These are phyloP conservation scores for Euphorbia celastroides DNA, from an alignment of 441 rosid genomes.

Conservation along the genomic window DNA sequence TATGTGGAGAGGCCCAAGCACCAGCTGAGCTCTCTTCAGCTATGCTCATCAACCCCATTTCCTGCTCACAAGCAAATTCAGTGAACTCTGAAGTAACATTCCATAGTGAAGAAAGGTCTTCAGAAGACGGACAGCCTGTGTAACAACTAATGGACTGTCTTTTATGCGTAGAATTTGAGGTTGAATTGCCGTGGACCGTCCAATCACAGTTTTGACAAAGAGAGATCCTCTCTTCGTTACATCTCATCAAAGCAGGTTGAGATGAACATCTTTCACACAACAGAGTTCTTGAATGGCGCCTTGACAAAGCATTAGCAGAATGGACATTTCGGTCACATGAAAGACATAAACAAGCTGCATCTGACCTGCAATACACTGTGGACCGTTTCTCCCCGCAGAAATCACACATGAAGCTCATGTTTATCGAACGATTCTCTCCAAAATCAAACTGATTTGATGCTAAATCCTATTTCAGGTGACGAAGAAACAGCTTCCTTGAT, in stretches of 20 bases:
- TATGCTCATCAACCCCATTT: slow-evolving; percentile 78
- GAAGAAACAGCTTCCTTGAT: slow-evolving; percentile 11
- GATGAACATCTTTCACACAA: slow-evolving; percentile 85
- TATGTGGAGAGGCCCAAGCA: slow-evolving; percentile 33
- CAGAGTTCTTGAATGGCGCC: slow-evolving; percentile 81
- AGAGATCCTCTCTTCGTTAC: slow-evolving; percentile 65
- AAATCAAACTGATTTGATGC: slow-evolving; percentile 16
- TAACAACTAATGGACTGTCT: slow-evolving; percentile 75
- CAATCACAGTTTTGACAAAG: slow-evolving; percentile 99
- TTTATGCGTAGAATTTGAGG: slow-evolving; percentile 48
- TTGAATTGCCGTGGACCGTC: slow-evolving; percentile 57
- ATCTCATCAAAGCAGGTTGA: slow-evolving; percentile 79
- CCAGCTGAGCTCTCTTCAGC: slow-evolving; percentile 40
- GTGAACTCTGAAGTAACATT: slow-evolving; percentile 57
- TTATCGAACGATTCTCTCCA: slow-evolving; percentile 8
- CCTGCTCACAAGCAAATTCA: slow-evolving; percentile 72
- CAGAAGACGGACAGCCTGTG: slow-evolving; percentile 89
- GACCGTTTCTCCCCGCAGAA: slow-evolving; percentile 91
- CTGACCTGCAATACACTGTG: slow-evolving; percentile 87
- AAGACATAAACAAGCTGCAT: slow-evolving; percentile 87
- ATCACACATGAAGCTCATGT: slow-evolving; percentile 89
- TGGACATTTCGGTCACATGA: slow-evolving; percentile 94
- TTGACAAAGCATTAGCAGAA: slow-evolving; percentile 91
- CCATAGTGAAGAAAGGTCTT: slow-evolving; percentile 90
- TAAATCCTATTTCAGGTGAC: slow-evolving; percentile 16